phyloP scores from a whole-genome alignment of 495 filamentous ascomycete species.

The Gamarada debralockiae region DNA sequence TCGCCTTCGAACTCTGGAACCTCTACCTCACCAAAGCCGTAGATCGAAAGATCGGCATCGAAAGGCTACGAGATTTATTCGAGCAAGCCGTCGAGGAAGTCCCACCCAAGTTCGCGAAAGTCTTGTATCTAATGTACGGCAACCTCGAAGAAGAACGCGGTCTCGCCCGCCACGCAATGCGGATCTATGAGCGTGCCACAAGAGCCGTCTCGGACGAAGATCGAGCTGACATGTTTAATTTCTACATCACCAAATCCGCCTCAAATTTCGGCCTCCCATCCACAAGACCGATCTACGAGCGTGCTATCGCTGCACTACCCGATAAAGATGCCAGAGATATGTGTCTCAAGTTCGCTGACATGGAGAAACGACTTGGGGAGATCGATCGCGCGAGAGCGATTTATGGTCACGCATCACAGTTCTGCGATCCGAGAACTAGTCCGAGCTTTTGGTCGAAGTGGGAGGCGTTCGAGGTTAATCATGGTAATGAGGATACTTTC shows the following conservation, averaged over 20 bases:
- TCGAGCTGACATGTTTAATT: conserved; percentile 96
- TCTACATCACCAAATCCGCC: conserved; percentile 98
- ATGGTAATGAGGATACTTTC: conserved; percentile 98
- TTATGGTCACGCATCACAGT: conserved; percentile 94
- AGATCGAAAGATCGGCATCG: conserved; percentile 91
- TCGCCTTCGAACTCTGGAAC: conserved; percentile 99
- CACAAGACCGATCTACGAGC: conserved; percentile 95
- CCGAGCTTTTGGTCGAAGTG: conserved; percentile 93
- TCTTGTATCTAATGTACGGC: conserved; percentile 96
- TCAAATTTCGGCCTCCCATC: conserved; percentile 97
- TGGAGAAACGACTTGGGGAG: conserved; percentile 94
- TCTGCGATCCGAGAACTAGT: conserved; percentile 90
- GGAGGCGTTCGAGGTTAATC: conserved; percentile 94
- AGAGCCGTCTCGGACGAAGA: conserved; percentile 95
- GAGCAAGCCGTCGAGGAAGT: conserved; percentile 95
- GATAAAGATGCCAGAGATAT: conserved; percentile 94
- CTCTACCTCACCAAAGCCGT: conserved; percentile 96
- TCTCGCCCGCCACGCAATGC: conserved; percentile 95
- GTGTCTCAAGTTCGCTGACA: conserved; percentile 99
- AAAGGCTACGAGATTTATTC: conserved; percentile 91
- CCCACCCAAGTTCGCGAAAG: conserved; percentile 93
- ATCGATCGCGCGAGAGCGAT: conserved; percentile 95
- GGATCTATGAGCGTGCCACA: conserved; percentile 97
- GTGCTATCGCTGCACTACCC: conserved; percentile 85
- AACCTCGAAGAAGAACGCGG: conserved; percentile 96